phyloP scores from a whole-genome alignment of 1,284 basidiomycete genomes.

The Porphyrellus sp. region DNA sequence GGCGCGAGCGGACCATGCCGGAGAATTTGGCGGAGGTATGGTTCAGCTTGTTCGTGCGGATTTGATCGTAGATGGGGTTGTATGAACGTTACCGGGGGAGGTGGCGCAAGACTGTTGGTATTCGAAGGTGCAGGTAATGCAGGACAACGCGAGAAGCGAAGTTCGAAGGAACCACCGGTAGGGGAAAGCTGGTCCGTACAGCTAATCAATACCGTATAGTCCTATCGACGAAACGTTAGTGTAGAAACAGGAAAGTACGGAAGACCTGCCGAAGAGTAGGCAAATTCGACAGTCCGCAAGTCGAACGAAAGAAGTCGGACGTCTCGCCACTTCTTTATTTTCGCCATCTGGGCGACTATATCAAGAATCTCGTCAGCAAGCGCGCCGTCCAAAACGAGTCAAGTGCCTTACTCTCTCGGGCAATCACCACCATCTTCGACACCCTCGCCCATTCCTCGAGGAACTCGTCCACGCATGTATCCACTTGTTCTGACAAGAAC shows the following conservation, averaged over 20 bases:
- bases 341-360: constrained; percentile 77
- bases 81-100: constrained; percentile 9
- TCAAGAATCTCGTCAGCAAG: constrained; percentile 5
- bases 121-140: constrained; percentile 25
- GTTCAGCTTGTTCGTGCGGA: constrained; percentile 71
- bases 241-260: neutral
- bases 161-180: constrained; percentile 62
- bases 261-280: constrained; percentile 57
- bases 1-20: constrained; percentile 60
- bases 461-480: constrained; percentile 85
- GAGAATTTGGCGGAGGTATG: constrained; percentile 62
- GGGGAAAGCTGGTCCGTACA: constrained; percentile 69
- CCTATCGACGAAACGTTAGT: constrained; percentile 37
- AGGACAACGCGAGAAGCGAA: constrained; percentile 62
- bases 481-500: constrained; percentile 81
- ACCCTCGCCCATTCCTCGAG: constrained; percentile 88
- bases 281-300: constrained; percentile 84
- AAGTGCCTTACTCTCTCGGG: constrained; percentile 65
- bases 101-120: constrained; percentile 32
- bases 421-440: constrained; percentile 89
- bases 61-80: constrained; percentile 41
- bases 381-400: neutral
- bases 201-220: constrained; percentile 70
- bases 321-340: constrained; percentile 65
- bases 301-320: constrained; percentile 82